Percentiles rank a stretch among this genome's conserved stretches.
Evolutionary conservation across 257 asterid species (phyloP).

Genomic region (Striga asiatica): DNA sequence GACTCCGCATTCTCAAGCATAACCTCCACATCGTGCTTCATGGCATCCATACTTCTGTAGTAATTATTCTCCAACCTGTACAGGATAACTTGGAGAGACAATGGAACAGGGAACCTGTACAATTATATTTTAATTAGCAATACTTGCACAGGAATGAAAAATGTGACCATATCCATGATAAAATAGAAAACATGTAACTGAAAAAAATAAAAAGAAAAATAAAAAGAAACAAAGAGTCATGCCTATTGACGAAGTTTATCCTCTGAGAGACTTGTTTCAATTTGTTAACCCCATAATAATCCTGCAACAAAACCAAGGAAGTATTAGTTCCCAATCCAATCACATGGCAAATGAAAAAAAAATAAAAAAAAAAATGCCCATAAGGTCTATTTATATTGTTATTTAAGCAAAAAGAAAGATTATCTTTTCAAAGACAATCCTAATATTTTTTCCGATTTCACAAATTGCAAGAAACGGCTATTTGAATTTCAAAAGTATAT

Average conservation of each 20-base stretch:
- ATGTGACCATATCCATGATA: no score
- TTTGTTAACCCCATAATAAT: slow-evolving; percentile 61
- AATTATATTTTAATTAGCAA: not conserved
- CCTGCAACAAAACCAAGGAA: slow-evolving; percentile 42
- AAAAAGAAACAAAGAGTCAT: slow-evolving; percentile 10
- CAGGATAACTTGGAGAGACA: slow-evolving; percentile 60
- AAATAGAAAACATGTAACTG: no score
- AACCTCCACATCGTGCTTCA: slow-evolving; percentile 72
- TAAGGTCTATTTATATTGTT: no score
- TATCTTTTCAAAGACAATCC: not conserved
- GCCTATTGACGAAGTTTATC: slow-evolving; percentile 71
- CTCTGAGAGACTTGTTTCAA: slow-evolving; percentile 63
- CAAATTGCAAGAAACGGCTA: no score
- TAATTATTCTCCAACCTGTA: slow-evolving; percentile 72
- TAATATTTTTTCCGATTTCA: no score
- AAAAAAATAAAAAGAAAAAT: no score
- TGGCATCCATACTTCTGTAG: slow-evolving; percentile 69
- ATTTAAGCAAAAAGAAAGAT: no score
- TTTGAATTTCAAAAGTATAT: no score
- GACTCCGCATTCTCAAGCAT: slow-evolving; percentile 61
- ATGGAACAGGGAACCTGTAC: slow-evolving; percentile 84
- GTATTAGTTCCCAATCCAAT: slow-evolving; percentile 9
- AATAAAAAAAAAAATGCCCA: no score
- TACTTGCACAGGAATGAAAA: no score
- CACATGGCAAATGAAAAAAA: not conserved